These are phyloP conservation scores for Saposhnikovia divaricata DNA, from an alignment of 129 eudicot species.

Conservation along the genomic window DNA sequence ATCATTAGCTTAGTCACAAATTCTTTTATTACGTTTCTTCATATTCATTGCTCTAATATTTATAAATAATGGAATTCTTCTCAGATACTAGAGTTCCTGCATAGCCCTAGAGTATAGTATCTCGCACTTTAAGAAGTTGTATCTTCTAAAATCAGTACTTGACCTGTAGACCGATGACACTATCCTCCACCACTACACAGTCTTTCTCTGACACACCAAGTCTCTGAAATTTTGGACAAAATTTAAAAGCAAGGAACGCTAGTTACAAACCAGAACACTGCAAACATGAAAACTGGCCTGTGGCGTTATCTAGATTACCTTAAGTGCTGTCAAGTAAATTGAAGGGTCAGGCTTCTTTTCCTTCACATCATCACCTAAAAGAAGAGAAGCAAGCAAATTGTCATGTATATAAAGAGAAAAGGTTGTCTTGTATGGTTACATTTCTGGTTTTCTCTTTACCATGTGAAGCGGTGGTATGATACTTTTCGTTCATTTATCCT, in stretches of 20 bases:
- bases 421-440: background rate
- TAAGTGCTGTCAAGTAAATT: constrained; percentile 73
- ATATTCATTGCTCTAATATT: background rate
- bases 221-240: constrained; percentile 37
- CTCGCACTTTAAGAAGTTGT: background rate
- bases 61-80: background rate
- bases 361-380: constrained; percentile 92
- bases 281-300: background rate
- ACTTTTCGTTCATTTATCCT: background rate
- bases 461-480: background rate
- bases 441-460: background rate
- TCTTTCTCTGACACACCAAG: constrained; percentile 64
- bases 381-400: background rate
- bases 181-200: constrained; percentile 92
- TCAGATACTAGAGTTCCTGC: background rate
- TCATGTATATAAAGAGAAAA: background rate
- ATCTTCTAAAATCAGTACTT: background rate
- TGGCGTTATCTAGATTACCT: constrained; percentile 29
- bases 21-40: background rate
- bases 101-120: background rate
- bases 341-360: constrained; percentile 95
- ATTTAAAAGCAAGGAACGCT: background rate
- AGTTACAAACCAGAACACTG: background rate
- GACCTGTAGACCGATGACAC: constrained; percentile 97
- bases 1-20: constrained; percentile 2